Evolutionary conservation across 495 filamentous ascomycete species (phyloP).

Genomic region (Annulohypoxylon maeteangense): DNA sequence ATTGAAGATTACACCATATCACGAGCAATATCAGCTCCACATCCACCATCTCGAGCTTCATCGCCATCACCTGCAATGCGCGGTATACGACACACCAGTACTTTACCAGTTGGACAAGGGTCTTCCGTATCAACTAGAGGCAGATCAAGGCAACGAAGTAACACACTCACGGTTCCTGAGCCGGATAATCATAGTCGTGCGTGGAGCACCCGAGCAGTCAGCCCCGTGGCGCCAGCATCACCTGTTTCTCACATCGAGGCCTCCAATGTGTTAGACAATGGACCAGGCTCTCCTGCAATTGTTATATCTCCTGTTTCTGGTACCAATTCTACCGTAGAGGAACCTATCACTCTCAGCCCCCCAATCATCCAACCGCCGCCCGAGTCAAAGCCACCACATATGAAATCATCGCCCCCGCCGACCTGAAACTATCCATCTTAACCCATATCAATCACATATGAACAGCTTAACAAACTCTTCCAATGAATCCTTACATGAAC

Average conservation of each 20-base stretch:
- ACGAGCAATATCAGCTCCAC: slow-evolving; percentile 27
- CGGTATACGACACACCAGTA: slow-evolving; percentile 35
- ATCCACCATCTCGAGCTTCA: slow-evolving; percentile 17
- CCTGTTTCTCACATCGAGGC: slow-evolving; percentile 1
- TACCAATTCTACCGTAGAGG: slow-evolving; percentile 3
- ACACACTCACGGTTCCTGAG: slow-evolving; percentile 46
- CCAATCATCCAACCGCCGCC: not conserved
- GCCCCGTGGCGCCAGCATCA: not conserved
- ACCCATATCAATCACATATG: not conserved
- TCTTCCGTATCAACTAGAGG: slow-evolving; percentile 11
- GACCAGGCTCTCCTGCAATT: slow-evolving; percentile 31
- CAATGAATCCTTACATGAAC: too few species aligned
- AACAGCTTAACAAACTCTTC: not conserved
- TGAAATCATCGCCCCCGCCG: not conserved
- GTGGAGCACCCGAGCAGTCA: slow-evolving; percentile 19
- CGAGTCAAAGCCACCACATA: not conserved
- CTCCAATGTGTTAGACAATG: not conserved
- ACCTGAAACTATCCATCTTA: not conserved
- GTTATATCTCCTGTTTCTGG: slow-evolving; percentile 34
- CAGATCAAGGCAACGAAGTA: slow-evolving; percentile 35
- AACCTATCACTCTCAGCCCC: not conserved
- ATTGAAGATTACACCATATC: slow-evolving; percentile 26
- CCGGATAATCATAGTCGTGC: slow-evolving; percentile 16
- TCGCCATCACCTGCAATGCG: slow-evolving; percentile 19
- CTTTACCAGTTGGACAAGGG: slow-evolving; percentile 26